Base-by-base conservation (phyloP, 139 green algal genomes). In the Gonium pectorale region DNA sequence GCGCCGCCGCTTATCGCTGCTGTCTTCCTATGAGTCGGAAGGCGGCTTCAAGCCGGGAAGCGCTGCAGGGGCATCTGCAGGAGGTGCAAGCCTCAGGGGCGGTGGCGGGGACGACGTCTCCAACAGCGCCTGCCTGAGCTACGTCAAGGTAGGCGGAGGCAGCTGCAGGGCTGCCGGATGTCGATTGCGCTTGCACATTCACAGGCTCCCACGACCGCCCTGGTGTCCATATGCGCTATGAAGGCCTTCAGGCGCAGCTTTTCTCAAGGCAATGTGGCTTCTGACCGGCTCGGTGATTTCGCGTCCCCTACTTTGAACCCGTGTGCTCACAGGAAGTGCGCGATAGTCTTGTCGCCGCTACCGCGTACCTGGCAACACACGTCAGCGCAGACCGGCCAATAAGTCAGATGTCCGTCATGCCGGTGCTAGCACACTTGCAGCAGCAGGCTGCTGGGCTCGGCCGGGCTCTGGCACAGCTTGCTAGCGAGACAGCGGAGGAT, bases 401-500 rank as follows among this genome's bases (percentile, higher is more conserved):
- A 26, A 11, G 27, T 8, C 24, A 38, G 26, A 41, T 77, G 46
- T 33, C n/a, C 33, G 43, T 49, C 3, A 26, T 37, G 35, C 79
- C 64, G 6, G 6, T 77, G 29, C 49, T 85, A 35, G 49, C 49
- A 44, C 79, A 85, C 19, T 64, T 85, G 64, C 79, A 67, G 64
- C 56, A 54, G 64, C 79, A 85, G 63, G 64, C 64, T 31, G 64
- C 11, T 1, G 64, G 49, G 19, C 35, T 85, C 46, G 26, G 29
- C 1, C 41, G 64, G 11, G 46, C 41, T 24, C 46, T 85, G 44
- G 46, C 77, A 46, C 46, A 78, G 79, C 66, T 75, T 46, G 64
- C 79, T n/a, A 85, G 64, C 51, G 79, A 85, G 64, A 46, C 79
- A 0, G 64, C 77, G 49, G 63, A 64, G 22, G 64, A 85, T 49